Evolutionary conservation across 495 filamentous ascomycete species (phyloP).

Genomic region (Aspergillus mulundensis): DNA sequence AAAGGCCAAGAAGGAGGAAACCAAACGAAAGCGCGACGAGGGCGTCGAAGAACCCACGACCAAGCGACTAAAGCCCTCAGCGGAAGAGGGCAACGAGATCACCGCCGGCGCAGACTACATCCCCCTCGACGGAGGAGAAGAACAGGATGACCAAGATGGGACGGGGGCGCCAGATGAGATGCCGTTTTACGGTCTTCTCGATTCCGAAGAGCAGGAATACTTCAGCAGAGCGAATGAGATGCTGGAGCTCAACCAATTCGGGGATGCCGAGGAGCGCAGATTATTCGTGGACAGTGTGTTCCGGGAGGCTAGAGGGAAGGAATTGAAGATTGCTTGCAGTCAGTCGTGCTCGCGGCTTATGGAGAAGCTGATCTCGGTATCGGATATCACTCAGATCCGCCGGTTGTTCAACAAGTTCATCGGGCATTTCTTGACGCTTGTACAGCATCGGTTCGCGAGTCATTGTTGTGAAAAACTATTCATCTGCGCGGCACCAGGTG

Average conservation of each 20-base stretch:
- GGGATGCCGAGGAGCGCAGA: slow-evolving; percentile 66
- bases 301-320: slow-evolving; percentile 81
- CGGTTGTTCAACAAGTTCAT: slow-evolving; percentile 75
- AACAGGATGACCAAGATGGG: slow-evolving; percentile 12
- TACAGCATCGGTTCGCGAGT: slow-evolving; percentile 92
- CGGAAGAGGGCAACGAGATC: slow-evolving; percentile 22
- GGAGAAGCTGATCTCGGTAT: slow-evolving; percentile 83
- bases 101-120: slow-evolving; percentile 36
- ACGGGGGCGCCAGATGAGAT: slow-evolving; percentile 31
- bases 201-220: slow-evolving; percentile 88
- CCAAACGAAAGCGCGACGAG: slow-evolving; percentile 43
- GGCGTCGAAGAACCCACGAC: slow-evolving; percentile 31
- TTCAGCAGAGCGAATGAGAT: slow-evolving; percentile 84
- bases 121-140: slow-evolving; percentile 29
- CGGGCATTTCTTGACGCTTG: slow-evolving; percentile 82
- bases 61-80: slow-evolving; percentile 38
- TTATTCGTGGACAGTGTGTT: slow-evolving; percentile 85
- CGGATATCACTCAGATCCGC: slow-evolving; percentile 77
- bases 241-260: slow-evolving; percentile 84
- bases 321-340: slow-evolving; percentile 90
- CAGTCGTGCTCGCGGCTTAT: slow-evolving; percentile 92
- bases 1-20: slow-evolving; percentile 40
- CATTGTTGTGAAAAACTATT: slow-evolving; percentile 97
- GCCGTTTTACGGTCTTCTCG: slow-evolving; percentile 85
- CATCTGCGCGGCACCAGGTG: slow-evolving; percentile 69